Conservation (phyloP, 148 eudicot genomes). For the Cornus controversa region DNA sequence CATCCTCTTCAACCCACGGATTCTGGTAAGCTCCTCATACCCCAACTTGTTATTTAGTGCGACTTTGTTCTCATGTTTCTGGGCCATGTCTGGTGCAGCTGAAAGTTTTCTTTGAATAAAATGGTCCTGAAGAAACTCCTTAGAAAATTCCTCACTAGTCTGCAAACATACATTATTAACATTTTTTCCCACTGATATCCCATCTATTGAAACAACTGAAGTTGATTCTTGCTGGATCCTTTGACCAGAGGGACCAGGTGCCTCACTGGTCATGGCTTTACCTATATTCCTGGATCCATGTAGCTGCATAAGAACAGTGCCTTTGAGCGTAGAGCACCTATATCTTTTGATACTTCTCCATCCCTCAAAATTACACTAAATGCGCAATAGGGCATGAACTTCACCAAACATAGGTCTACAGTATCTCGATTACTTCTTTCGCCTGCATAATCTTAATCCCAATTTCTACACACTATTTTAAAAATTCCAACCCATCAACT, state of each 20-base stretch:
- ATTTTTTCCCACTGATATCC: constrained; percentile 29
- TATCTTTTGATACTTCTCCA: not conserved
- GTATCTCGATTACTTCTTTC: not conserved
- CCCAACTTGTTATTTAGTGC: constrained; percentile 39
- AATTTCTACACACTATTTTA: not conserved
- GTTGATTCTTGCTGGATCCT: constrained; percentile 33
- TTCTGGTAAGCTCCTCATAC: constrained; percentile 62
- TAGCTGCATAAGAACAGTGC: constrained; percentile 24
- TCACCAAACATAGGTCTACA: not conserved
- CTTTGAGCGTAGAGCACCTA: not conserved
- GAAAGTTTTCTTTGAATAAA: constrained; percentile 40
- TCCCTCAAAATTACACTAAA: constrained; percentile 10
- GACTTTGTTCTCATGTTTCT: constrained; percentile 36
- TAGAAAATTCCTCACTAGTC: constrained; percentile 72
- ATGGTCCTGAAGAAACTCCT: constrained; percentile 62
- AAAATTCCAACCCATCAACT: not conserved
- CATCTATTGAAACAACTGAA: constrained; percentile 30
- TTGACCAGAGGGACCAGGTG: constrained; percentile 31
- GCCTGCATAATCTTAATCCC: not conserved
- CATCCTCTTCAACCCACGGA: constrained; percentile 64
- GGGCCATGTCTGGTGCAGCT: constrained; percentile 25
- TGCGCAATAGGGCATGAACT: constrained; percentile 6
- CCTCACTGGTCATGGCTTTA: constrained; percentile 41
- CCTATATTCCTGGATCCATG: constrained; percentile 15
- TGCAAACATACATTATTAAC: constrained; percentile 54